A percentile compares a stretch with the other conserved stretches of the same genome.
Conservation (phyloP, 768 basidiomycete genomes). For the Suillus subalutaceus region DNA sequence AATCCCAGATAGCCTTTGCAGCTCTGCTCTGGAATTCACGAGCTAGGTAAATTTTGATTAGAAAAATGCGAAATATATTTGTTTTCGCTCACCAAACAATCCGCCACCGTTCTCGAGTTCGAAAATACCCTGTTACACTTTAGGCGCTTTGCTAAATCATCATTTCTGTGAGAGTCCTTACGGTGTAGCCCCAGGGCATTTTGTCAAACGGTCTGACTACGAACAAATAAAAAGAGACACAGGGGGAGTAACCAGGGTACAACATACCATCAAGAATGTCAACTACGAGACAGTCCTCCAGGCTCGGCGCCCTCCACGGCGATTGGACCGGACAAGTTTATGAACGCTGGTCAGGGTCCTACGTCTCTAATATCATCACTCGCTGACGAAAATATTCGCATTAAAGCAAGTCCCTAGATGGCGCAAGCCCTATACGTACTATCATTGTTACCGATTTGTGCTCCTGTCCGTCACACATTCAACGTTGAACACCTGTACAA, state of each 20-base stretch:
- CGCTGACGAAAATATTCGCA: conserved; percentile 32
- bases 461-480: conserved; percentile 78
- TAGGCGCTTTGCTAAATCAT: neutral
- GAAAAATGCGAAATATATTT: neutral
- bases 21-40: conserved; percentile 71
- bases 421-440: conserved; percentile 39
- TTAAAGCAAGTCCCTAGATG: neutral
- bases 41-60: conserved; percentile 36
- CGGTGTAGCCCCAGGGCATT: conserved; percentile 84
- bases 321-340: conserved; percentile 76
- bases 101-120: conserved; percentile 75
- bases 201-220: conserved; percentile 67
- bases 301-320: conserved; percentile 77
- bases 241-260: neutral
- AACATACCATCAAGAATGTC: conserved; percentile 72
- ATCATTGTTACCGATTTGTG: conserved; percentile 78
- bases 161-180: conserved; percentile 25
- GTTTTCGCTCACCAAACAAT: conserved; percentile 54
- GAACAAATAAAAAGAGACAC: neutral
- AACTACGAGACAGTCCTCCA: conserved; percentile 77
- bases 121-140: conserved; percentile 63
- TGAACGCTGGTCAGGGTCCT: conserved; percentile 67
- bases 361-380: conserved; percentile 71
- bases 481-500: conserved; percentile 62
- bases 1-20: conserved; percentile 82